A percentile compares a stretch with the other conserved stretches of the same genome.
These are phyloP conservation scores for Lolium multiflorum DNA, from an alignment of 176 grass and related monocot genomes.

Conservation along the genomic window DNA sequence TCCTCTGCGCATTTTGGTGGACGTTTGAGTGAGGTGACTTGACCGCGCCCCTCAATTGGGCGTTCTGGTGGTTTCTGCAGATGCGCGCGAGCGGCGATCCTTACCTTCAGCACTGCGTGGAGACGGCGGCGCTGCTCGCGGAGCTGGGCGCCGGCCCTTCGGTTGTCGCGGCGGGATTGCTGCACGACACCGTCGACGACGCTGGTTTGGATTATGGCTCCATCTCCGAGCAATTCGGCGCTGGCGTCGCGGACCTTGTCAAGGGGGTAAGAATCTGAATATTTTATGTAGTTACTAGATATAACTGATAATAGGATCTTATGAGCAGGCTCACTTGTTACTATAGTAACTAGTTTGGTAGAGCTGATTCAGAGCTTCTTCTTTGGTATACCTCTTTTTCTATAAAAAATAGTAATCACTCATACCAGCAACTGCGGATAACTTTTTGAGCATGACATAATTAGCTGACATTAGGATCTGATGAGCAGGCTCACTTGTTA, in stretches of 20 bases:
- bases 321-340: background rate
- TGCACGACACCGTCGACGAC: constrained; percentile 89
- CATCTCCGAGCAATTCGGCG: constrained; percentile 70
- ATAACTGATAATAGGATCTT: constrained; percentile 16
- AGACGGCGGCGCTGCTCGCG: constrained; percentile 77
- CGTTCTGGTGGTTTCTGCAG: constrained; percentile 36
- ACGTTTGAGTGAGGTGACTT: constrained; percentile 15
- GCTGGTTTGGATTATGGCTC: constrained; percentile 59
- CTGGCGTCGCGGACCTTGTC: constrained; percentile 72
- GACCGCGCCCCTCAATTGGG: constrained; percentile 9
- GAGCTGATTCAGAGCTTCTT: constrained; percentile 1
- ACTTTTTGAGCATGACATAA: constrained; percentile 16
- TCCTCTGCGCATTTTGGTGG: background rate
- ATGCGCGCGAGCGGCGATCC: constrained; percentile 71
- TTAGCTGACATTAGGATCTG: constrained; percentile 3
- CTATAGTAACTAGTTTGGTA: background rate
- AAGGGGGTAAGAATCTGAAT: constrained; percentile 69
- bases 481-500: background rate
- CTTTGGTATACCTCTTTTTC: background rate
- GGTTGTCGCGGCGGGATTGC: constrained; percentile 71
- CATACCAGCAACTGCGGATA: background rate
- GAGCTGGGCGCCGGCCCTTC: constrained; percentile 61
- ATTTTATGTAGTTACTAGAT: background rate
- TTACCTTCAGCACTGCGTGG: constrained; percentile 76
- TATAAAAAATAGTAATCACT: background rate